Conservation (phyloP, 2,329 filamentous ascomycete genomes). For the Fusarium poae region DNA sequence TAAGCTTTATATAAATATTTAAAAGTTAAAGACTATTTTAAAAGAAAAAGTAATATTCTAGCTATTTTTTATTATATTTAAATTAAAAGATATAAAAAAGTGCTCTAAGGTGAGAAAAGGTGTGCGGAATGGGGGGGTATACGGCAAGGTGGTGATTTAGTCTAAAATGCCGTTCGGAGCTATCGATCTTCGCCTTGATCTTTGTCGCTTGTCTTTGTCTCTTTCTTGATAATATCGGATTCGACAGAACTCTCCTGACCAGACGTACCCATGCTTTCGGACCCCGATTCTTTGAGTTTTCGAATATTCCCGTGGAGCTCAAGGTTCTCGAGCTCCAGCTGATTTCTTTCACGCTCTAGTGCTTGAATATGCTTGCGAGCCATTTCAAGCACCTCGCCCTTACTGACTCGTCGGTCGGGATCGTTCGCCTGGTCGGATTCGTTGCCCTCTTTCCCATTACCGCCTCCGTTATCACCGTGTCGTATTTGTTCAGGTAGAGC, state of each 20-base stretch:
- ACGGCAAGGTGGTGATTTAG: too few species aligned
- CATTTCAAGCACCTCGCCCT: slow-evolving; percentile 49
- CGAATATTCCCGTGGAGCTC: slow-evolving; percentile 46
- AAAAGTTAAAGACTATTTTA: too few species aligned
- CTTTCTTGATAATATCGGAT: slow-evolving; percentile 16
- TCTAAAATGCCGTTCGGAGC: not conserved
- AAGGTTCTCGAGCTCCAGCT: slow-evolving; percentile 44
- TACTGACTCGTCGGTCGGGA: slow-evolving; percentile 45
- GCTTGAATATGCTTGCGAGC: slow-evolving; percentile 47
- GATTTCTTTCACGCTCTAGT: slow-evolving; percentile 43
- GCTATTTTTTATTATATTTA: too few species aligned
- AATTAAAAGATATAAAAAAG: too few species aligned
- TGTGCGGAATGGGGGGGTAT: too few species aligned
- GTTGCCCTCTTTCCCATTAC: slow-evolving; percentile 36
- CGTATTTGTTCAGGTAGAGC: slow-evolving; percentile 44
- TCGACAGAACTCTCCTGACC: slow-evolving; percentile 34
- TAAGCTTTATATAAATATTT: too few species aligned
- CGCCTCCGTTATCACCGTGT: slow-evolving; percentile 16
- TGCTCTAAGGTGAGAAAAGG: too few species aligned
- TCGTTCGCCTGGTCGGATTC: slow-evolving; percentile 44
- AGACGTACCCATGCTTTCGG: slow-evolving; percentile 22
- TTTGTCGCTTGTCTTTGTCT: slow-evolving; percentile 1
- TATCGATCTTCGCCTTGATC: slow-evolving; percentile 17
- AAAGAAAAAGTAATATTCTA: too few species aligned
- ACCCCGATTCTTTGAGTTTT: slow-evolving; percentile 36